Evolutionary conservation across 2,329 filamentous ascomycete genomes (phyloP).

Genomic region (Epichloe brachyelytri): DNA sequence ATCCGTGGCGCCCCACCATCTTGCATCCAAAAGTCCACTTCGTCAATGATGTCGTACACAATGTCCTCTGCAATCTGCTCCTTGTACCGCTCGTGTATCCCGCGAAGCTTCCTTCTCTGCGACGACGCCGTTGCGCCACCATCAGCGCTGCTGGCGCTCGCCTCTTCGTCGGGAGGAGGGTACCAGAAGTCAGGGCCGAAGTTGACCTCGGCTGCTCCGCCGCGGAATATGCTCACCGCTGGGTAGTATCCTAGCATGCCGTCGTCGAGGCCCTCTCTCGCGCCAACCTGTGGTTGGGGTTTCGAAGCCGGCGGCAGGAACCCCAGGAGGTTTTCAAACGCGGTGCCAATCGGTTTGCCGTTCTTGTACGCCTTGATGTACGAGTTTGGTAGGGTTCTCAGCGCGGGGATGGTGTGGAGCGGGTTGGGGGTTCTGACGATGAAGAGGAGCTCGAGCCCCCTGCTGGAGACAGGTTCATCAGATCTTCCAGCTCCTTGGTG

Average conservation of each 20-base stretch:
- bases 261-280: slow-evolving; percentile 80
- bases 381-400: slow-evolving; percentile 77
- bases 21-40: slow-evolving; percentile 79
- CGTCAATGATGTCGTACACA: slow-evolving; percentile 85
- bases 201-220: slow-evolving; percentile 83
- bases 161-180: slow-evolving; percentile 51
- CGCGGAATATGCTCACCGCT: slow-evolving; percentile 81
- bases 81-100: slow-evolving; percentile 67
- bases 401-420: slow-evolving; percentile 58
- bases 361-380: slow-evolving; percentile 90
- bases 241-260: slow-evolving; percentile 94
- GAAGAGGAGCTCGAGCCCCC: slow-evolving; percentile 27
- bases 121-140: slow-evolving; percentile 7
- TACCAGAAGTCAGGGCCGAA: slow-evolving; percentile 92
- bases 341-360: slow-evolving; percentile 69
- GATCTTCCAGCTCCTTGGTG: slow-evolving; percentile 76
- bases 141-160: slow-evolving; percentile 36
- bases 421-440: slow-evolving; percentile 46
- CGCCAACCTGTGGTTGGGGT: slow-evolving; percentile 57
- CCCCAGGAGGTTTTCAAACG: slow-evolving; percentile 76
- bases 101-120: slow-evolving; percentile 29
- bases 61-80: slow-evolving; percentile 95
- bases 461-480: slow-evolving; percentile 55
- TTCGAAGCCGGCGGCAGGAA: slow-evolving; percentile 86
- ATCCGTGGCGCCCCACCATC: slow-evolving; percentile 44